These are phyloP conservation scores for Lablab purpureus DNA, from an alignment of 306 rosid species.

Conservation along the genomic window DNA sequence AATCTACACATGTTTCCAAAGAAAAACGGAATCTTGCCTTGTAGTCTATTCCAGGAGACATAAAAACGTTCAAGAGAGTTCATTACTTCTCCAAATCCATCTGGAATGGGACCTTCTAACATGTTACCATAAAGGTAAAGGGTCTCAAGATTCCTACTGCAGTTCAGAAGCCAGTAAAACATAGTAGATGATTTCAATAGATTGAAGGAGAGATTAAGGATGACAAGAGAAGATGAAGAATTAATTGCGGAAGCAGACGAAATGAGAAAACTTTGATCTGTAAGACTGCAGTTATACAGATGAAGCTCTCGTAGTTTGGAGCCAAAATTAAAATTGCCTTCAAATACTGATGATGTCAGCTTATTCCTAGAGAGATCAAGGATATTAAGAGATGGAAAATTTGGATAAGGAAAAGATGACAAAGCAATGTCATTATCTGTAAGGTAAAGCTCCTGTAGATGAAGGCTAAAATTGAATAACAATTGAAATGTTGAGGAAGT, in stretches of 20 bases:
- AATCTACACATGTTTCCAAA: too few relatives aligned
- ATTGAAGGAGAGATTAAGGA: neutral
- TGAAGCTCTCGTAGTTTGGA: too few relatives aligned
- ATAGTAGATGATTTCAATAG: neutral
- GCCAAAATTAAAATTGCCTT: too few relatives aligned
- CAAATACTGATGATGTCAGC: neutral
- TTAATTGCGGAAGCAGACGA: neutral
- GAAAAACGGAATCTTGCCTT: too few relatives aligned
- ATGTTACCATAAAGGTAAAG: too few relatives aligned
- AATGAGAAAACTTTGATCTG: neutral
- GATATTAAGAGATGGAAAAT: neutral
- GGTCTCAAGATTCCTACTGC: too few relatives aligned
- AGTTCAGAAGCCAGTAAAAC: conserved; percentile 13
- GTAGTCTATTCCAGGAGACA: too few relatives aligned
- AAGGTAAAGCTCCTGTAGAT: neutral
- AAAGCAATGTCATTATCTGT: neutral
- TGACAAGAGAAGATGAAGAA: neutral
- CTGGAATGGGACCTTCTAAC: too few relatives aligned
- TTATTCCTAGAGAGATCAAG: neutral
- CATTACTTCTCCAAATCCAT: neutral
- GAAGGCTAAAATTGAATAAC: neutral
- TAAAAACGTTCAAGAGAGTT: too few relatives aligned
- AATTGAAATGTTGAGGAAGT: neutral
- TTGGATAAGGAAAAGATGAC: neutral
- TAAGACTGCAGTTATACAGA: neutral